Evolutionary conservation across 2,329 filamentous ascomycete species (phyloP).

Genomic region (Aschersonia sp.): DNA sequence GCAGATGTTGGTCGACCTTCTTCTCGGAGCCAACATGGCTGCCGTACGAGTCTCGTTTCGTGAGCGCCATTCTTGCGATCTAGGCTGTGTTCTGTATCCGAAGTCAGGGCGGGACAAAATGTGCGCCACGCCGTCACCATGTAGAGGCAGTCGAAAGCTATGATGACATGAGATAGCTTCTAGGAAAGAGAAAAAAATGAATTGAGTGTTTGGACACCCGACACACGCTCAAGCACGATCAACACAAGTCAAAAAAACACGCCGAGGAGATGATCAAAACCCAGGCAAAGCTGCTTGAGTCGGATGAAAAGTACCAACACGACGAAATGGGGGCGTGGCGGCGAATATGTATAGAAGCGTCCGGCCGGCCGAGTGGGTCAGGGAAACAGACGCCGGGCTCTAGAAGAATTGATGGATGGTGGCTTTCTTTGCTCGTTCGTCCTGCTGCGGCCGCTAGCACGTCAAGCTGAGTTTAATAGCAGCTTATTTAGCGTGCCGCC

Average conservation of each 20-base stretch:
- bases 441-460: not conserved
- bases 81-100: not conserved
- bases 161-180: not conserved
- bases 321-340: not conserved
- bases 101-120: not conserved
- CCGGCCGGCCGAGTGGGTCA: not conserved
- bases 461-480: too few relatives aligned
- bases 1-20: conserved; percentile 13
- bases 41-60: conserved; percentile 10
- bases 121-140: not conserved
- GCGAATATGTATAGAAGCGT: not conserved
- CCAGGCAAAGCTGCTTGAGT: not conserved
- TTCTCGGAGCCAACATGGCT: conserved; percentile 8
- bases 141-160: not conserved
- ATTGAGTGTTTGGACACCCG: too few relatives aligned
- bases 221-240: too few relatives aligned
- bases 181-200: too few relatives aligned
- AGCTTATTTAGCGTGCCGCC: not conserved
- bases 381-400: not conserved
- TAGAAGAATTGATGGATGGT: not conserved
- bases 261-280: not conserved
- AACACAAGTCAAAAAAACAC: not conserved
- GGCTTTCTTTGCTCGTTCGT: not conserved
- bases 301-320: not conserved
- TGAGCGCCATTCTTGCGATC: conserved; percentile 6